Percentiles rank a stretch among this genome's conserved stretches.
Evolutionary conservation across 2,329 filamentous ascomycete species (phyloP).

Genomic region (Alternaria longipes): DNA sequence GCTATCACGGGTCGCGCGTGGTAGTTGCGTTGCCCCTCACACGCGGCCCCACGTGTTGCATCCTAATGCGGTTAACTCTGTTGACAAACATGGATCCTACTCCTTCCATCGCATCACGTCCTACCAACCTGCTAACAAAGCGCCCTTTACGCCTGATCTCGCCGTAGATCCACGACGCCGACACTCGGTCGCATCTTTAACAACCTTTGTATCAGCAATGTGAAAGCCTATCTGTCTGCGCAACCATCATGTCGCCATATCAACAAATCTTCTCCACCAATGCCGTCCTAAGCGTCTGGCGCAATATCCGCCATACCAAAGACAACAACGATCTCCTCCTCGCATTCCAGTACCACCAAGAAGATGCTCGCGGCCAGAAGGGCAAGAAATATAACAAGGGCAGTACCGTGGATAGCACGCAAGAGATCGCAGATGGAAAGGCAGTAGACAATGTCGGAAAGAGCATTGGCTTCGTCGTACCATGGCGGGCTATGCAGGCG

Average conservation of each 20-base stretch:
- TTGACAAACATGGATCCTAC: slow-evolving; percentile 18
- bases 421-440: slow-evolving; percentile 33
- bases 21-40: slow-evolving; percentile 21
- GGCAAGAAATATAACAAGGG: slow-evolving; percentile 30
- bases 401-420: slow-evolving; percentile 23
- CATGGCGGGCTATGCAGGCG: slow-evolving; percentile 49
- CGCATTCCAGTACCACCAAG: slow-evolving; percentile 47
- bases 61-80: slow-evolving; percentile 15
- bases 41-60: slow-evolving; percentile 22
- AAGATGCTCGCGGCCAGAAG: slow-evolving; percentile 33
- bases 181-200: not conserved
- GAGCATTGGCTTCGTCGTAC: slow-evolving; percentile 49
- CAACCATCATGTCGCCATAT: slow-evolving; percentile 40
- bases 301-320: slow-evolving; percentile 43
- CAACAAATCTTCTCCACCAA: slow-evolving; percentile 47
- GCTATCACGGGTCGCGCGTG: not conserved
- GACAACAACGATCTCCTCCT: slow-evolving; percentile 46
- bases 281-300: slow-evolving; percentile 47
- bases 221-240: slow-evolving; percentile 12
- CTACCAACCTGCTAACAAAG: slow-evolving; percentile 16
- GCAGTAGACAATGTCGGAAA: slow-evolving; percentile 32
- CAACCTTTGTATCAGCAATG: slow-evolving; percentile 20
- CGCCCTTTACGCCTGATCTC: slow-evolving; percentile 3
- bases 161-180: not conserved
- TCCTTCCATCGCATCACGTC: slow-evolving; percentile 3